These are phyloP conservation scores for Fusarium proliferatum DNA, from an alignment of 2,329 filamentous ascomycete species.

Conservation along the genomic window DNA sequence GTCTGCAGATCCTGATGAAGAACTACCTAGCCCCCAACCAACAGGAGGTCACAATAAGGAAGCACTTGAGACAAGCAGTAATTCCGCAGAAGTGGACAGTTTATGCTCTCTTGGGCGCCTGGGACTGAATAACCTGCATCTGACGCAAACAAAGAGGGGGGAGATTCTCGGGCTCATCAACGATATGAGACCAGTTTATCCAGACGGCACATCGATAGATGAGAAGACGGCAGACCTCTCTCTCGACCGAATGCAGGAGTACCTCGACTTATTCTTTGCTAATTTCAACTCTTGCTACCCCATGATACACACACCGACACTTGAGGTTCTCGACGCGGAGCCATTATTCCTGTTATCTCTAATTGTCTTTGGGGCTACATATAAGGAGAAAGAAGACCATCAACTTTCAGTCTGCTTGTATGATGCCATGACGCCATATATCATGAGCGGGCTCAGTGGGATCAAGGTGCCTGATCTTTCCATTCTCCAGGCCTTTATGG, in stretches of 20 bases:
- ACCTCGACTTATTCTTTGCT: neutral
- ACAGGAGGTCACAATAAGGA: rapidly evolving
- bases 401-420: neutral
- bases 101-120: neutral
- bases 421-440: neutral
- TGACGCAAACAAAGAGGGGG: neutral
- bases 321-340: neutral
- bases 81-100: neutral
- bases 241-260: neutral
- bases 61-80: rapidly evolving
- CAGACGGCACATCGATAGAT: rapidly evolving
- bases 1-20: rapidly evolving
- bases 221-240: neutral
- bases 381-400: neutral
- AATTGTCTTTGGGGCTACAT: neutral
- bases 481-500: neutral
- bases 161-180: neutral
- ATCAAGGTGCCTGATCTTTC: neutral
- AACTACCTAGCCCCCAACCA: rapidly evolving
- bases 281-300: neutral
- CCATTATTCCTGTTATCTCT: neutral
- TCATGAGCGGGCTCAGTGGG: neutral
- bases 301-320: neutral
- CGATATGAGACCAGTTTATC: neutral
- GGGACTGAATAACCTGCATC: neutral